These are phyloP conservation scores for Ceriops tagal DNA, from an alignment of 345 rosid genomes.

Conservation along the genomic window DNA sequence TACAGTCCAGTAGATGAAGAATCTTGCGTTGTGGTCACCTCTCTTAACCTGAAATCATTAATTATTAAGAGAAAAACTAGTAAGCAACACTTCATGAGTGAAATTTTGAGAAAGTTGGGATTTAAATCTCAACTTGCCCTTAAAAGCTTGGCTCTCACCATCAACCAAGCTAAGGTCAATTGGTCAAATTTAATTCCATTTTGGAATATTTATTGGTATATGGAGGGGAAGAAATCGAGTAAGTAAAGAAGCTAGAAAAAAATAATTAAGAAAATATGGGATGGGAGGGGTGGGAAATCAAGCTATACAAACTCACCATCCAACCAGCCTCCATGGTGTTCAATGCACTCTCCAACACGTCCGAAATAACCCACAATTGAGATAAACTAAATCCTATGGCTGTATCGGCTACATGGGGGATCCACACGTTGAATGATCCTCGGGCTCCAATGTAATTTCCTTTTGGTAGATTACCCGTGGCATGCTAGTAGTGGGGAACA, in stretches of 20 bases:
- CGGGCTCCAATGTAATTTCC: background rate
- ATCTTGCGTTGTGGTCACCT: background rate
- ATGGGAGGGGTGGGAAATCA: background rate
- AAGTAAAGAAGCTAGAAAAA: background rate
- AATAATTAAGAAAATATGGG: background rate
- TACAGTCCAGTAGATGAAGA: background rate
- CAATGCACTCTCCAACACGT: background rate
- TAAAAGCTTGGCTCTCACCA: too few species aligned
- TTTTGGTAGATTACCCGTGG: background rate
- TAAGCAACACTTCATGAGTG: too few species aligned
- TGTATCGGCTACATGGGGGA: background rate
- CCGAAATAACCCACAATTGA: constrained; percentile 1
- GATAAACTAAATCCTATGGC: background rate
- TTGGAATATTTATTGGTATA: background rate
- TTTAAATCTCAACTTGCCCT: too few species aligned
- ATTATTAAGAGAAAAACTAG: too few species aligned
- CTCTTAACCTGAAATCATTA: background rate
- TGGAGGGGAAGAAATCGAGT: background rate
- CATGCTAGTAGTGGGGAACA: background rate
- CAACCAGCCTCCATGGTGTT: background rate
- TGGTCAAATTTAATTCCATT: too few species aligned
- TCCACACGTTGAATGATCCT: background rate
- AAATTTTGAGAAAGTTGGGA: too few species aligned
- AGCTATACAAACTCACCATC: background rate
- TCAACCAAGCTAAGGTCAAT: too few species aligned